Evolutionary conservation across 2,329 filamentous ascomycete genomes (phyloP).

Genomic region (Simplicillium sp.): DNA sequence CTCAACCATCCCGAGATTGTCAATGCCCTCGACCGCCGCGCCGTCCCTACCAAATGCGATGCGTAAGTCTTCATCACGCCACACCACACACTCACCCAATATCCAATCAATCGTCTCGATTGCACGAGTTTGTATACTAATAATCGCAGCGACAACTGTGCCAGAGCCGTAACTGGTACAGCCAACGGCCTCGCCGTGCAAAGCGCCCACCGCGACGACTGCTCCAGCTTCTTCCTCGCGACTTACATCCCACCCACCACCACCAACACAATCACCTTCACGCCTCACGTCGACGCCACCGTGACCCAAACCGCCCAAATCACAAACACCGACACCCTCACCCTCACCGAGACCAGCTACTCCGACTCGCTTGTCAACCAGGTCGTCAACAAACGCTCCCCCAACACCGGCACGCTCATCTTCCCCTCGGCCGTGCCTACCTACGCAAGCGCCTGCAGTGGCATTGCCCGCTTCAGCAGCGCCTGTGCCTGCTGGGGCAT

Average conservation of each 20-base stretch:
- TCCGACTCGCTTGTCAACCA: neutral
- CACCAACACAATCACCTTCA: no score
- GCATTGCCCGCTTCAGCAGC: neutral
- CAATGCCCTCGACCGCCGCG: neutral
- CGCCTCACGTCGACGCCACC: no score
- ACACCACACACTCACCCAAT: no score
- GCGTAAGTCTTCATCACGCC: neutral
- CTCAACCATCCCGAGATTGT: no score
- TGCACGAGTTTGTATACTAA: no score
- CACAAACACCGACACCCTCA: neutral
- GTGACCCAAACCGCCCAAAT: no score
- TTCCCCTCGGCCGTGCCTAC: neutral
- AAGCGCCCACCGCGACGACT: neutral
- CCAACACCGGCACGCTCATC: neutral
- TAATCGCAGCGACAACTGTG: neutral
- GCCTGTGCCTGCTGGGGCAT: neutral
- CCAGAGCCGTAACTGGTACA: neutral
- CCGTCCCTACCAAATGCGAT: neutral
- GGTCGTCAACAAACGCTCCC: neutral
- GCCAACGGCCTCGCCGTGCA: neutral
- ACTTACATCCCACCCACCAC: no score
- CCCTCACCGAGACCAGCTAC: neutral
- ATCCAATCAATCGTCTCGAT: no score
- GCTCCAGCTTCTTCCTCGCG: neutral
- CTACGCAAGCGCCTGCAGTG: slow-evolving; percentile 1